Evolutionary conservation across 495 filamentous ascomycete species (phyloP).

Genomic region (Aspergillus sparsus): DNA sequence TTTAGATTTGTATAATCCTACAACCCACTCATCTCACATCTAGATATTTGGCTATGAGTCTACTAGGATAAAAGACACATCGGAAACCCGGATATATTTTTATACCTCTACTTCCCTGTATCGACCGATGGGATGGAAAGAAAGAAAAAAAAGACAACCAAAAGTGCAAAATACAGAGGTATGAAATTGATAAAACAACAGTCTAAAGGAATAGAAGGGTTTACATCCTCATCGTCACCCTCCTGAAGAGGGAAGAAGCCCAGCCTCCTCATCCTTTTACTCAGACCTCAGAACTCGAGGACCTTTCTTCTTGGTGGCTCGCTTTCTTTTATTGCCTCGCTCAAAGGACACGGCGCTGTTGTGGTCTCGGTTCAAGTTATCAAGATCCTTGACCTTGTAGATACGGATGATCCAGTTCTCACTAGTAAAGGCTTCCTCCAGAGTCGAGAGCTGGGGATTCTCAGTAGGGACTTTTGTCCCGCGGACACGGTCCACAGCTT

Average conservation of each 20-base stretch:
- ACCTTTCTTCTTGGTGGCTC: conserved; percentile 74
- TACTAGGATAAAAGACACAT: too few species aligned
- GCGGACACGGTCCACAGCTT: conserved; percentile 90
- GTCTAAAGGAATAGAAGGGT: conserved; percentile 11
- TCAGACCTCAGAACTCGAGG: conserved; percentile 81
- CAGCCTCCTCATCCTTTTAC: conserved; percentile 42
- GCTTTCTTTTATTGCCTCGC: conserved; percentile 92
- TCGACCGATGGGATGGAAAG: not conserved
- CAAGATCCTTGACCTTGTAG: conserved; percentile 99
- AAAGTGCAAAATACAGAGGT: conserved; percentile 17
- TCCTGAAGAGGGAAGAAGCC: conserved; percentile 2
- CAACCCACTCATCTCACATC: too few species aligned
- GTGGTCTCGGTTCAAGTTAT: conserved; percentile 93
- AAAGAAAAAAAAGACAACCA: too few species aligned
- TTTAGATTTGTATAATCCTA: too few species aligned
- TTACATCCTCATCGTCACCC: conserved; percentile 2
- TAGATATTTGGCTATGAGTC: too few species aligned
- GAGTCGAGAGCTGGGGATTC: conserved; percentile 79
- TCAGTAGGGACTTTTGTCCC: conserved; percentile 77
- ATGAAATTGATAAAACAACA: conserved; percentile 21
- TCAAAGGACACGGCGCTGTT: conserved; percentile 83
- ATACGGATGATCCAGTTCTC: conserved; percentile 99
- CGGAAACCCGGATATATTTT: conserved; percentile 3
- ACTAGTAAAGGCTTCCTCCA: conserved; percentile 97
- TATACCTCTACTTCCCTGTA: conserved; percentile 14